phyloP scores from a whole-genome alignment of 2,329 filamentous ascomycete genomes.

The Didymella keratinophila region DNA sequence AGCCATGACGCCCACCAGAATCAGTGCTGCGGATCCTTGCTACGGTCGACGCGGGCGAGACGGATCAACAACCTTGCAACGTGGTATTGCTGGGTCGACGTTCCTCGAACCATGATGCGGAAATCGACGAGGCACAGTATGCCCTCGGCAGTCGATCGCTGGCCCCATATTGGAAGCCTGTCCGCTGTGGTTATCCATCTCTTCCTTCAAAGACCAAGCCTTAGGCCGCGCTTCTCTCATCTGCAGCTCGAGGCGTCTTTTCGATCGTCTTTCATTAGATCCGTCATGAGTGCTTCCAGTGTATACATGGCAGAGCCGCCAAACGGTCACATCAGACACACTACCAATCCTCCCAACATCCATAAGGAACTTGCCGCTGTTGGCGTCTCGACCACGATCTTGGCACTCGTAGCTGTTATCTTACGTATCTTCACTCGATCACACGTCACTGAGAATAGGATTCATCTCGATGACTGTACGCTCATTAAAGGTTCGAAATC shows the following conservation, averaged over 20 bases:
- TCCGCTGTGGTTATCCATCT: neutral
- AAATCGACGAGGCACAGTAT: neutral
- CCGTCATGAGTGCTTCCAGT: neutral
- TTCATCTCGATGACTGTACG: constrained; percentile 16
- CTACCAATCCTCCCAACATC: neutral
- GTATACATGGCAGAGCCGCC: neutral
- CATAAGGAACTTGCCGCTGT: constrained; percentile 1
- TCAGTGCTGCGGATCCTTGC: neutral
- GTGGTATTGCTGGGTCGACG: neutral
- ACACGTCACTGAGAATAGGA: constrained; percentile 9
- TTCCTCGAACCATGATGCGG: neutral
- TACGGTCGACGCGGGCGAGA: neutral
- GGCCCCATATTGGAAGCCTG: neutral
- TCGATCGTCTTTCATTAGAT: neutral
- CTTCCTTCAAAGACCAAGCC: neutral
- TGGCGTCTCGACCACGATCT: constrained; percentile 1
- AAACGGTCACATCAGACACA: neutral
- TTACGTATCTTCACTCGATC: constrained; percentile 16
- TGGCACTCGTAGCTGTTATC: constrained; percentile 7
- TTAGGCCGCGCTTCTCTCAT: neutral
- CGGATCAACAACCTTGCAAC: neutral
- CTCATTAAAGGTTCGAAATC: neutral
- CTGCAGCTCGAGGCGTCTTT: neutral
- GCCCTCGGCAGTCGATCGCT: neutral
- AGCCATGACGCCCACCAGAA: neutral